phyloP scores from a whole-genome alignment of 2,329 filamentous ascomycete species.

The Cordyceps farinosa region DNA sequence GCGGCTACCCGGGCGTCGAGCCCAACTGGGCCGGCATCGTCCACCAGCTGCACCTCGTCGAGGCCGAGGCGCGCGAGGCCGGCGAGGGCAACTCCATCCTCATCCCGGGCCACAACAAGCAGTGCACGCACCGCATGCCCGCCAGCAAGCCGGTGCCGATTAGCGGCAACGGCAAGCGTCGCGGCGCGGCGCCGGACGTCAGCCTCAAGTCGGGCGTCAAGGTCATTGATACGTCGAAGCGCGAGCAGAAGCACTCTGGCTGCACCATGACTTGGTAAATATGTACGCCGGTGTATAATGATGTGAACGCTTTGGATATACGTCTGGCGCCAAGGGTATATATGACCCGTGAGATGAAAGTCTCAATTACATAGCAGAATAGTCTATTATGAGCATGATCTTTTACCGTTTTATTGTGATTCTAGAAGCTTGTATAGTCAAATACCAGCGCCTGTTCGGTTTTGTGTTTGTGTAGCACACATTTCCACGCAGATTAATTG shows the following conservation, averaged over 20 bases:
- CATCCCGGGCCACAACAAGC: constrained; percentile 3
- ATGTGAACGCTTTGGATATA: background rate
- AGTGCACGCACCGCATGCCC: constrained; percentile 15
- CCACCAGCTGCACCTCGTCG: constrained; percentile 15
- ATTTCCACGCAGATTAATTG: too few species aligned
- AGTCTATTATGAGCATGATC: too few species aligned
- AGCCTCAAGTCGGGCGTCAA: constrained; percentile 12
- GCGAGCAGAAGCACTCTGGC: constrained; percentile 5
- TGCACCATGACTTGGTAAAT: constrained; percentile 5
- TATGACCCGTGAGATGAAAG: too few species aligned
- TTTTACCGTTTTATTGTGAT: too few species aligned
- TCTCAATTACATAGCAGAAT: too few species aligned
- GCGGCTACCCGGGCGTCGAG: constrained; percentile 6
- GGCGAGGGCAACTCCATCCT: constrained; percentile 14
- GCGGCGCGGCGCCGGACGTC: constrained; percentile 5
- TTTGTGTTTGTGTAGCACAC: too few species aligned
- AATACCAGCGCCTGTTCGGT: too few species aligned
- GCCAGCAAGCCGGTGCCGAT: background rate
- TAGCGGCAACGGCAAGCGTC: background rate
- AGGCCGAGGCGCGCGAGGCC: constrained; percentile 12
- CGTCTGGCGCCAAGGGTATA: background rate
- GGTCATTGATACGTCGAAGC: constrained; percentile 13
- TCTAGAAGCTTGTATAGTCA: too few species aligned
- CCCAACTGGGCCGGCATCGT: constrained; percentile 9
- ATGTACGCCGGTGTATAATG: background rate